phyloP scores from a whole-genome alignment of 371 early-diverging fungal species.

The Haplosporangium sp. region DNA sequence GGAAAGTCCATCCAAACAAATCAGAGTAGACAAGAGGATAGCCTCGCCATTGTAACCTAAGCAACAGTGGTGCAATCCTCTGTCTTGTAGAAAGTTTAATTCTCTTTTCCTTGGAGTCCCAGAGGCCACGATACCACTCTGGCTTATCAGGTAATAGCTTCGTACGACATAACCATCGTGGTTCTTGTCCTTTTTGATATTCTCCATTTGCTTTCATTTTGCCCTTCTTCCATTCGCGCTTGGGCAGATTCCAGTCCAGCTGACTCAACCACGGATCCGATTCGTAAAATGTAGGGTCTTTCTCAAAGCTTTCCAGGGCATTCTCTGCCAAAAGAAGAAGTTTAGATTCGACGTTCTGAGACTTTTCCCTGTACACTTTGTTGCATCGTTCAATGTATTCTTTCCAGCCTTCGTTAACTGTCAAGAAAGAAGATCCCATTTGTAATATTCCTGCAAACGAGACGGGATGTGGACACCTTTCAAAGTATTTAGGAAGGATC shows the following conservation, averaged over 20 bases:
- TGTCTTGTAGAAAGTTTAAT: conserved; percentile 79
- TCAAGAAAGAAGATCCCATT: conserved; percentile 90
- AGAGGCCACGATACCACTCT: conserved; percentile 89
- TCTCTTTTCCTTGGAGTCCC: conserved; percentile 65
- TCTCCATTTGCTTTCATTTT: conserved; percentile 52
- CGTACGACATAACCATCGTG: conserved; percentile 56
- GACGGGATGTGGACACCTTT: conserved; percentile 93
- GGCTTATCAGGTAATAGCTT: conserved; percentile 77
- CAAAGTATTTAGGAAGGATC: conserved; percentile 78
- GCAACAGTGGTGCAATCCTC: conserved; percentile 83
- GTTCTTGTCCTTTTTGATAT: conserved; percentile 58
- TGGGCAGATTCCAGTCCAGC: conserved; percentile 84
- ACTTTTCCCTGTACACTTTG: conserved; percentile 64
- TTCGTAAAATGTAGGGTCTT: conserved; percentile 37
- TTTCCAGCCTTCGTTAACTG: conserved; percentile 85
- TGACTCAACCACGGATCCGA: conserved; percentile 89
- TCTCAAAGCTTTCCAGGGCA: conserved; percentile 65
- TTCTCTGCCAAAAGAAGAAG: conserved; percentile 76
- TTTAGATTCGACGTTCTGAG: conserved; percentile 67
- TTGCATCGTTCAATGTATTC: conserved; percentile 71
- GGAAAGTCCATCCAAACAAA: conserved; percentile 86
- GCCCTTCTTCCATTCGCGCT: conserved; percentile 55
- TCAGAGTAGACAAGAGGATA: conserved; percentile 82
- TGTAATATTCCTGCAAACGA: conserved; percentile 93
- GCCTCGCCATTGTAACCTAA: conserved; percentile 87